Conservation (phyloP, 768 basidiomycete species). For the Trichaptum fuscoviolaceum region DNA sequence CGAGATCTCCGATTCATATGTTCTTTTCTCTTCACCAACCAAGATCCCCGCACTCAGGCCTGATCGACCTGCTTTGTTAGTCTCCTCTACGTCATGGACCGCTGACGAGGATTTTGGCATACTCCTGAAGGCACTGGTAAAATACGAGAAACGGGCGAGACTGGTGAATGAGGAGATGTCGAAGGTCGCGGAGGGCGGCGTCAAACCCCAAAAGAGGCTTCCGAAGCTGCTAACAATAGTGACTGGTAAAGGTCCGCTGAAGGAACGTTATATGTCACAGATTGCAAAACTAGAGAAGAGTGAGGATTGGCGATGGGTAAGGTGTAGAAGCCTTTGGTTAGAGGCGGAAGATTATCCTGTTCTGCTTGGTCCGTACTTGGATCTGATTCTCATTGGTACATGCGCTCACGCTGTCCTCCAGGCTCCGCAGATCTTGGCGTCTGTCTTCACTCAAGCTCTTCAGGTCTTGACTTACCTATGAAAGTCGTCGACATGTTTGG, state of each 20-base stretch:
- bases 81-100: constrained; percentile 96
- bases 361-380: constrained; percentile 56
- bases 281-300: constrained; percentile 52
- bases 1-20: constrained; percentile 23
- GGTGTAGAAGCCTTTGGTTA: constrained; percentile 81
- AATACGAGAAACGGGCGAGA: constrained; percentile 61
- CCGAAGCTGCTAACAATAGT: constrained; percentile 81
- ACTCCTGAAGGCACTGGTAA: constrained; percentile 65
- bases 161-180: constrained; percentile 18
- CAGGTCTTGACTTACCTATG: constrained; percentile 92
- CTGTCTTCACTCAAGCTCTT: constrained; percentile 86
- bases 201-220: constrained; percentile 27
- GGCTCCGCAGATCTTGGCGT: constrained; percentile 91
- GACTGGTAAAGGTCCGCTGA: constrained; percentile 86
- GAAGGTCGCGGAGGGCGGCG: constrained; percentile 10
- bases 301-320: constrained; percentile 64
- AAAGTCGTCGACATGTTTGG: constrained; percentile 99
- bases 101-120: constrained; percentile 93
- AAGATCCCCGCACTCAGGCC: constrained; percentile 46
- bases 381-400: neutral
- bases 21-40: constrained; percentile 9
- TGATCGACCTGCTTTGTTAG: constrained; percentile 79
- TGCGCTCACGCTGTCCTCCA: constrained; percentile 22
- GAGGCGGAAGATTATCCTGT: constrained; percentile 87
- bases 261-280: constrained; percentile 65